phyloP scores from a whole-genome alignment of 352 stramenopile genomes.

The Pythium phragmiticola region DNA sequence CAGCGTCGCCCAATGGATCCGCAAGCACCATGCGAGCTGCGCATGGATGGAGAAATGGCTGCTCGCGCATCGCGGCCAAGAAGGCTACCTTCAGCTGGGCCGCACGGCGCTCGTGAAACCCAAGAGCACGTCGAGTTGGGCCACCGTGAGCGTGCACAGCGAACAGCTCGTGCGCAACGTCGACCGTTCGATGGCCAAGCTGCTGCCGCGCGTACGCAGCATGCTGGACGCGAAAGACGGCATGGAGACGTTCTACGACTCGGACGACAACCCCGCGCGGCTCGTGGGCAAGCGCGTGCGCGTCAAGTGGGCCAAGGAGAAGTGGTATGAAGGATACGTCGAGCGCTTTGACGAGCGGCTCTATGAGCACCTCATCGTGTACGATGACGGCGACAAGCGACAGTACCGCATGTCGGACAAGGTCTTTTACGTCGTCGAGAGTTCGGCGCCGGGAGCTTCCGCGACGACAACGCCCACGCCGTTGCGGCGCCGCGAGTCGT shows the following conservation, averaged over 20 bases:
- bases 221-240: constrained; percentile 25
- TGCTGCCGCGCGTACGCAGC: constrained; percentile 28
- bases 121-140: constrained; percentile 83
- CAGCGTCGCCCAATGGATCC: constrained; percentile 63
- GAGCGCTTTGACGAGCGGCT: constrained; percentile 75
- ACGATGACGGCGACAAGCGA: constrained; percentile 86
- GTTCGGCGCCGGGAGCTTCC: background rate
- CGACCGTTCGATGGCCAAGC: constrained; percentile 26
- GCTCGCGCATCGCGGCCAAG: constrained; percentile 49
- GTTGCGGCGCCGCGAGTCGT: constrained; percentile 23
- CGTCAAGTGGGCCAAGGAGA: constrained; percentile 89
- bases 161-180: constrained; percentile 28
- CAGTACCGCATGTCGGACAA: constrained; percentile 90
- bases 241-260: constrained; percentile 85
- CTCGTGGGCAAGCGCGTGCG: constrained; percentile 83
- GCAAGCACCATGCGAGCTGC: constrained; percentile 61
- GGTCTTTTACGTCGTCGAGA: constrained; percentile 74
- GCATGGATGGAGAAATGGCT: constrained; percentile 87
- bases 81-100: constrained; percentile 72
- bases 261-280: constrained; percentile 81
- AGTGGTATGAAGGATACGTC: constrained; percentile 85
- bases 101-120: constrained; percentile 83
- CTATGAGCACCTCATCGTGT: constrained; percentile 83
- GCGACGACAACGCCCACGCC: background rate
- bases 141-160: constrained; percentile 24